phyloP scores from a whole-genome alignment of 805 yeast genomes.

The Lachancea dasiensis region DNA sequence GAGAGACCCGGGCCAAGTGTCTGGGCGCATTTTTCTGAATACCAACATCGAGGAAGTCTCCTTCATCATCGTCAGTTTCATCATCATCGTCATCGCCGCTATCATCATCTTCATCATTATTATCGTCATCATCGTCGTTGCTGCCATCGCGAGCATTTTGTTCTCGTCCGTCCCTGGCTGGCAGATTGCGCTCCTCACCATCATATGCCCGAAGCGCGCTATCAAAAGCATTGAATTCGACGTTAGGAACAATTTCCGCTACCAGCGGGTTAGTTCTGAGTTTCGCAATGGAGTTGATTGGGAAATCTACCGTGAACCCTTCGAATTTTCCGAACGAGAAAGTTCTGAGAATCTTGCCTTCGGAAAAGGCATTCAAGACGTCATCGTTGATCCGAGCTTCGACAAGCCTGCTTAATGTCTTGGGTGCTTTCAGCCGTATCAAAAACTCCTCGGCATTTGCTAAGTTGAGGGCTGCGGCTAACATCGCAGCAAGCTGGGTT shows the following conservation, averaged over 20 bases:
- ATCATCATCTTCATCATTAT: constrained; percentile 12
- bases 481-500: background rate
- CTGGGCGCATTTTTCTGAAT: constrained; percentile 50
- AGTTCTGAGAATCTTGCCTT: constrained; percentile 41
- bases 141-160: too few relatives aligned
- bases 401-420: constrained; percentile 43
- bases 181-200: constrained; percentile 10
- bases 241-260: constrained; percentile 64
- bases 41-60: constrained; percentile 6
- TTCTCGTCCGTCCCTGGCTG: too few relatives aligned
- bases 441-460: constrained; percentile 35
- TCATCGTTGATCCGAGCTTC: constrained; percentile 36
- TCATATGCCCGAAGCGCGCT: background rate
- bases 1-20: constrained; percentile 61
- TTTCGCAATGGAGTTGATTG: constrained; percentile 41
- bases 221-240: constrained; percentile 51
- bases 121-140: constrained; percentile 20
- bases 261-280: constrained; percentile 56
- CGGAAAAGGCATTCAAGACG: constrained; percentile 38
- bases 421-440: constrained; percentile 46
- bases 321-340: constrained; percentile 66
- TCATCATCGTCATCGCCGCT: constrained; percentile 13
- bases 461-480: constrained; percentile 5
- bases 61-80: constrained; percentile 8
- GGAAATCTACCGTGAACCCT: constrained; percentile 62